These are phyloP conservation scores for Erodium texanum DNA, from an alignment of 441 rosid species.

Conservation along the genomic window DNA sequence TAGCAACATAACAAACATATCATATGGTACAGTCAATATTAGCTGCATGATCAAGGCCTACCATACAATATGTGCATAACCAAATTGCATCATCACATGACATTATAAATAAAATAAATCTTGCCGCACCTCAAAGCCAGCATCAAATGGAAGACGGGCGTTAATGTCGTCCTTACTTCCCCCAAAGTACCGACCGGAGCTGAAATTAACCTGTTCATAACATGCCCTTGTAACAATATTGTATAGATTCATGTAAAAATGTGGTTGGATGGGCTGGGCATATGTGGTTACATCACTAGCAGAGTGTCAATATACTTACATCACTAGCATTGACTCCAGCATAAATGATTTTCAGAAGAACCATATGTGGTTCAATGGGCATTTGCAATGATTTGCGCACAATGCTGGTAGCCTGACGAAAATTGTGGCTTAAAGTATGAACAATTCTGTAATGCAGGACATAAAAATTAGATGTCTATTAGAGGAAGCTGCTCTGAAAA, in stretches of 20 bases:
- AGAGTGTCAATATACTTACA: conserved; percentile 48
- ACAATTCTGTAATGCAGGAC: conserved; percentile 55
- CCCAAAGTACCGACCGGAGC: conserved; percentile 85
- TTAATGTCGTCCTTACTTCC: conserved; percentile 31
- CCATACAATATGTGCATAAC: conserved; percentile 14
- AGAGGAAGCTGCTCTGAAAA: not conserved
- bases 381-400: conserved; percentile 40
- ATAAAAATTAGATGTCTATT: conserved; percentile 13
- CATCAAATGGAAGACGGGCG: conserved; percentile 81
- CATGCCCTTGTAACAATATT: conserved; percentile 11
- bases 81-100: conserved; percentile 10
- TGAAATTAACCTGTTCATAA: conserved; percentile 70
- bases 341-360: conserved; percentile 71
- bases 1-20: not conserved
- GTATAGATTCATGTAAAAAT: too few species aligned
- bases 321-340: conserved; percentile 99
- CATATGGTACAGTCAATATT: not conserved
- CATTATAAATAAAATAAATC: conserved; percentile 10
- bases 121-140: conserved; percentile 80
- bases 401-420: conserved; percentile 69
- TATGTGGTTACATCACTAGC: too few species aligned
- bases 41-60: conserved; percentile 14
- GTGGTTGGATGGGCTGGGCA: too few species aligned
- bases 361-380: conserved; percentile 67
- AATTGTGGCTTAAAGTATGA: conserved; percentile 74